Conservation (phyloP, 73 alveolate species). For the Paramecium tetraurelia region DNA sequence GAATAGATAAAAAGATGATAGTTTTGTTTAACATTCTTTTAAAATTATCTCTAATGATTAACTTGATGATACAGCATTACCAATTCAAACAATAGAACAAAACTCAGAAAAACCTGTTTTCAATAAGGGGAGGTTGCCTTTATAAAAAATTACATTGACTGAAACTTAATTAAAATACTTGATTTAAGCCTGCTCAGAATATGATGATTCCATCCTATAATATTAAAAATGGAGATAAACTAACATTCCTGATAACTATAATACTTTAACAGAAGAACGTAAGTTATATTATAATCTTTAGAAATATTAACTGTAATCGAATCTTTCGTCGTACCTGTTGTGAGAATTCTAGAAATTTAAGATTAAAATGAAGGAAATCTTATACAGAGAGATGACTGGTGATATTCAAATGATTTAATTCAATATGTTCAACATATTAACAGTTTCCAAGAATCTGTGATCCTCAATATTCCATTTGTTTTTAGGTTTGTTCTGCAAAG, state of each 20-base stretch:
- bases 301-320: neutral
- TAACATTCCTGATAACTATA: neutral
- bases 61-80: neutral
- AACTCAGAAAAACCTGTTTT: neutral
- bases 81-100: neutral
- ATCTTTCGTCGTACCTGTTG: neutral
- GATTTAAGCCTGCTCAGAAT: neutral
- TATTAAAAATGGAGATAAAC: conserved; percentile 29
- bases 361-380: conserved; percentile 12
- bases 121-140: neutral
- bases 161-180: neutral
- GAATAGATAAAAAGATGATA: neutral
- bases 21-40: neutral
- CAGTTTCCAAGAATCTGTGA: neutral
- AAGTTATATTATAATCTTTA: neutral
- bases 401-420: neutral
- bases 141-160: neutral
- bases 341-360: neutral
- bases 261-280: neutral
- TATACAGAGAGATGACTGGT: conserved; percentile 25
- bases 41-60: neutral
- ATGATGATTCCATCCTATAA: neutral
- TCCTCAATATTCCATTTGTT: neutral
- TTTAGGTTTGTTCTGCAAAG: neutral
- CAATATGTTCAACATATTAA: neutral